These are phyloP conservation scores for Pistacia atlantica DNA, from an alignment of 345 rosid species.

Conservation along the genomic window DNA sequence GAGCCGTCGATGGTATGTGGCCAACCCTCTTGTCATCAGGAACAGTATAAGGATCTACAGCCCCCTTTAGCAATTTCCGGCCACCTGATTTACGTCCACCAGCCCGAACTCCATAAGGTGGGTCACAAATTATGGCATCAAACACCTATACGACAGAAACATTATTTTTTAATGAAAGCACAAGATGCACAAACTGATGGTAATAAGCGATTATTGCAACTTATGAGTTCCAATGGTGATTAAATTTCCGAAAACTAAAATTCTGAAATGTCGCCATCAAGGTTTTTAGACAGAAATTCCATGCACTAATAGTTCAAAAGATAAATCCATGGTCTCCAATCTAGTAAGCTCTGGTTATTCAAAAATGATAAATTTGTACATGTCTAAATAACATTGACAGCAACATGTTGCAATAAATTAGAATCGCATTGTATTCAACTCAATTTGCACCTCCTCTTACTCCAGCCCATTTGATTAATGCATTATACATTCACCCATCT, in stretches of 20 bases:
- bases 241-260: background rate
- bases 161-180: background rate
- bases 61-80: conserved; percentile 83
- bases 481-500: background rate
- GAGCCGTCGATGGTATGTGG: conserved; percentile 92
- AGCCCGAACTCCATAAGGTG: conserved; percentile 96
- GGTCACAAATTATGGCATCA: conserved; percentile 91
- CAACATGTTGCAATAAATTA: background rate
- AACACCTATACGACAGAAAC: conserved; percentile 51
- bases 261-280: background rate
- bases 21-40: conserved; percentile 91
- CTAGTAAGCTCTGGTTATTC: background rate
- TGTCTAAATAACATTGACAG: background rate
- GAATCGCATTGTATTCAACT: background rate
- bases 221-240: background rate
- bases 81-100: conserved; percentile 98
- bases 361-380: background rate
- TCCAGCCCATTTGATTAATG: background rate
- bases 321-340: background rate
- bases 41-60: conserved; percentile 77
- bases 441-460: background rate
- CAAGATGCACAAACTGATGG: background rate
- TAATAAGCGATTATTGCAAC: background rate
- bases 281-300: background rate
- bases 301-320: background rate